Base-by-base conservation (phyloP, 1,139 yeast species). In the Candida buenavistaensis region DNA sequence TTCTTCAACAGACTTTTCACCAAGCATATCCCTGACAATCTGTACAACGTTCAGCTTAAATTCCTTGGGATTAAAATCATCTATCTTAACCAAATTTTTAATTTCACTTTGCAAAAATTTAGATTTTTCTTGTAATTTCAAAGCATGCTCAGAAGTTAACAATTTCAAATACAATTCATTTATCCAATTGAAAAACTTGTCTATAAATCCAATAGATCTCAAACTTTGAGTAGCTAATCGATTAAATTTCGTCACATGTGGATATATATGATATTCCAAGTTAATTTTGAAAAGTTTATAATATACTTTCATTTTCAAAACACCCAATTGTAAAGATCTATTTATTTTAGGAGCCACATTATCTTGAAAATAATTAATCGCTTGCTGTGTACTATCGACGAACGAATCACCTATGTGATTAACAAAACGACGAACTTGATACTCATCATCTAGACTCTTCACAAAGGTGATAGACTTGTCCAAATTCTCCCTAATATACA, bases 51-150 rank as follows among this genome's bases (percentile, higher is more conserved):
- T 44, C n/a, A 36, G 39, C 23, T 27, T 33, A 37, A 37, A 23
- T 37, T 39, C 39, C 9, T 23, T 26, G 15, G 44, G 37, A 29
- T 32, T 31, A 38, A 51, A 48, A 14, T 50, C 46, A 23, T 48
- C 45, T 30, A 55, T 52, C 17, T 55, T 50, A 37, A 61, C 37
- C 34, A 62, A 47, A 34, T 53, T 59, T 32, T 52, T 50, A 32
- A 63, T 56, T 39, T 65, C 72, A 13, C 44, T 41, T 37, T 52
- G 45, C 32, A 64, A 43, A 43, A 65, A 61, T 14, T 47, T 34
- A 23, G 50, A 47, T 32, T 45, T 50, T 27, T 55, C 45, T 24
- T 50, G 50, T 21, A 55, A 38, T 16, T 35, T 38, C 9, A 33
- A 28, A 4, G 44, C 46, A 23, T 35, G 38, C 15, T 39, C 35